Percentiles rank a stretch among this genome's conserved stretches.
Evolutionary conservation across 306 rosid species (phyloP).

Genomic region (Castanospermum australe): DNA sequence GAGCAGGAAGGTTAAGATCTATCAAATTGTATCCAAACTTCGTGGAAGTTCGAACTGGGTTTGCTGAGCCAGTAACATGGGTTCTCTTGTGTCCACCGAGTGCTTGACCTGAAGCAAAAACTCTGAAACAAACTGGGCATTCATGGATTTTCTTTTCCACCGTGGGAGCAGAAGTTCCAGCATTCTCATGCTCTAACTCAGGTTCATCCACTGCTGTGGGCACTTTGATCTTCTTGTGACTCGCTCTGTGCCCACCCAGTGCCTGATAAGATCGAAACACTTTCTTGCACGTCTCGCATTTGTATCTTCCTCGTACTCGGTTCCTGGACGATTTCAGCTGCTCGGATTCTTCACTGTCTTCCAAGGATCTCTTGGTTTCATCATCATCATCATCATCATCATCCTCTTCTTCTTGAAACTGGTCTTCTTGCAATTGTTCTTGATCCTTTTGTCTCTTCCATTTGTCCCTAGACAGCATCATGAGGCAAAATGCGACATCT

Average conservation of each 20-base stretch:
- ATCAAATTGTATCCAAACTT: constrained; percentile 49
- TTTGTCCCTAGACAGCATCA: constrained; percentile 82
- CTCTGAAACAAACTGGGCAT: constrained; percentile 84
- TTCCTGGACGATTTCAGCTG: constrained; percentile 33
- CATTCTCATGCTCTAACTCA: constrained; percentile 27
- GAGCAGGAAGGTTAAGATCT: constrained; percentile 84
- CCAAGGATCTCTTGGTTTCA: constrained; percentile 33
- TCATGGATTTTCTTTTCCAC: constrained; percentile 62
- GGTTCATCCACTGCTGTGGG: background rate
- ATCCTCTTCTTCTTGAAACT: background rate
- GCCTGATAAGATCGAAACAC: constrained; percentile 90
- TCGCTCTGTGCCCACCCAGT: constrained; percentile 91
- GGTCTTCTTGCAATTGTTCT: background rate
- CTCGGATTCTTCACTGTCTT: constrained; percentile 51
- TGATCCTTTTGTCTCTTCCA: constrained; percentile 47
- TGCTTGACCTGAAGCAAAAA: constrained; percentile 90
- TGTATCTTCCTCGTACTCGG: constrained; percentile 53
- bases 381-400: constrained; percentile 14
- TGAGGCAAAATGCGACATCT: constrained; percentile 77
- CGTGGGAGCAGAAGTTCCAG: constrained; percentile 19
- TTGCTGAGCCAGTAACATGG: constrained; percentile 52
- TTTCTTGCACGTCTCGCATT: constrained; percentile 87
- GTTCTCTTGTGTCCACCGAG: constrained; percentile 98
- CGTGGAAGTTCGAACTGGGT: constrained; percentile 13
- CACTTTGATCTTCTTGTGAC: constrained; percentile 79